Conservation (phyloP, 2,329 filamentous ascomycete genomes). For the Venturiaceae sp. region DNA sequence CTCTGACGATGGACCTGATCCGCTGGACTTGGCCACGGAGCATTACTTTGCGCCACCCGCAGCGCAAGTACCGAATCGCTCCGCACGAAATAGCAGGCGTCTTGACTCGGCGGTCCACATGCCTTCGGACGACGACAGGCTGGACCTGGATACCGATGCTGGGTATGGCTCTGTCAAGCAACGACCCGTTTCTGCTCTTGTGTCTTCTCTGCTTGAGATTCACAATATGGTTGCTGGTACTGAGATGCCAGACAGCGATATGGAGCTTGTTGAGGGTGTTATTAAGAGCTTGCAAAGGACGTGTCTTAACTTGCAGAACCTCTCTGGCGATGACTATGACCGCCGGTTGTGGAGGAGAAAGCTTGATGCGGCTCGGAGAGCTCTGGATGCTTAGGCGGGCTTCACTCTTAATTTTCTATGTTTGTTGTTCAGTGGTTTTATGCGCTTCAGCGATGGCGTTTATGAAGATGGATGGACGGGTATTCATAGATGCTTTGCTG, state of each 20-base stretch:
- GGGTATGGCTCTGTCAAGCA: neutral
- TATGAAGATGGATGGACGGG: too few relatives aligned
- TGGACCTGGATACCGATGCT: neutral
- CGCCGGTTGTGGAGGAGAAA: neutral
- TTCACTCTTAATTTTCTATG: too few relatives aligned
- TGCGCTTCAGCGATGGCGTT: too few relatives aligned
- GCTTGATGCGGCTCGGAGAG: slow-evolving; percentile 4
- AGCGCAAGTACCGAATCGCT: neutral
- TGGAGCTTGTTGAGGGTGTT: slow-evolving; percentile 3
- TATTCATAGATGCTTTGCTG: too few relatives aligned
- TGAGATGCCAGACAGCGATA: neutral
- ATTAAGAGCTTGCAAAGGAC: slow-evolving; percentile 1
- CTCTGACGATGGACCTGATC: slow-evolving; percentile 7
- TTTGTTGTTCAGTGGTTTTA: too few relatives aligned
- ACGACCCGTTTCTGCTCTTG: neutral
- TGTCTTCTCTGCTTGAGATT: neutral
- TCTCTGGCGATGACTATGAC: neutral
- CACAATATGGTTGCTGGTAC: neutral
- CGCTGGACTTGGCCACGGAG: neutral
- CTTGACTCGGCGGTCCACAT: slow-evolving; percentile 3
- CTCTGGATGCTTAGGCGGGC: too few relatives aligned
- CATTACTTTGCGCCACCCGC: neutral
- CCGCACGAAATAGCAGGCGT: neutral
- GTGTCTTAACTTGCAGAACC: neutral
- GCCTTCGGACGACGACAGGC: neutral